These are phyloP conservation scores for Xylaria sp. DNA, from an alignment of 2,329 filamentous ascomycete species.

Conservation along the genomic window DNA sequence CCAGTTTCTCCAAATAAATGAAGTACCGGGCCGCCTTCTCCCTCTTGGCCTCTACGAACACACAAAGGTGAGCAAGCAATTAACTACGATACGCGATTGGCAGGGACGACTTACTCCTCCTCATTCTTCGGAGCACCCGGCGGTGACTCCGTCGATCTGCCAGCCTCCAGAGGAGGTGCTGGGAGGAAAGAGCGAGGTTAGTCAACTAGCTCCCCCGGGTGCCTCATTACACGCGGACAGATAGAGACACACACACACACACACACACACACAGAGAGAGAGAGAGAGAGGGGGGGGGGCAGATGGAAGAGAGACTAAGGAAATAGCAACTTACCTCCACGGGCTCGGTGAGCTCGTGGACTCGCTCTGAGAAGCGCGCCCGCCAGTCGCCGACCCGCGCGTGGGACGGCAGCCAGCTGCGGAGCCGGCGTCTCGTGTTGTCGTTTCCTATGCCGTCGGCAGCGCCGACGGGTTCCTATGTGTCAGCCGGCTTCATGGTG, in stretches of 20 bases:
- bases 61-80: not conserved
- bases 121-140: not conserved
- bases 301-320: not conserved
- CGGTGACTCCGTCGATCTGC: not conserved
- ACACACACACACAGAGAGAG: no score
- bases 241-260: no score
- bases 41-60: not conserved
- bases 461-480: not conserved
- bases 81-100: not conserved
- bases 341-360: not conserved
- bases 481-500: not conserved
- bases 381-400: slow-evolving; percentile 2
- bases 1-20: not conserved
- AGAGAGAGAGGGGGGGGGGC: not conserved
- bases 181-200: not conserved
- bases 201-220: no score
- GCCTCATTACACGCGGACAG: no score
- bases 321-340: not conserved
- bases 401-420: not conserved
- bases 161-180: not conserved
- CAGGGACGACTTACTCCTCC: not conserved
- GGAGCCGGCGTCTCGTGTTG: not conserved
- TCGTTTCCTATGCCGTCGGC: not conserved
- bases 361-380: not conserved
- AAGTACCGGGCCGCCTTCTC: not conserved